Conservation (phyloP, 257 asterid genomes). For the Cruciata laevipes region DNA sequence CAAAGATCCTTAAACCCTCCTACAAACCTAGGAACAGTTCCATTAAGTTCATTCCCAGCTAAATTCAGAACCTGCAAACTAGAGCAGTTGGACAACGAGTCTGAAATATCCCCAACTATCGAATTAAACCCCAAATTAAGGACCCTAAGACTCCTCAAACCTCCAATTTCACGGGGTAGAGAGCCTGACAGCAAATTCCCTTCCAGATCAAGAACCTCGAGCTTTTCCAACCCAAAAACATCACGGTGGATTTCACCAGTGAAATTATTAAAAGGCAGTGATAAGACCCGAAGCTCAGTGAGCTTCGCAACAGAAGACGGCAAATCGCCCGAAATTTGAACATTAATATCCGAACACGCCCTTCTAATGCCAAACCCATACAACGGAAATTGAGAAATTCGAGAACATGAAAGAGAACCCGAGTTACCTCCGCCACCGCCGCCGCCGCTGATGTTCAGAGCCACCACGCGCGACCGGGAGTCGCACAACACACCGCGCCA, state of each 20-base stretch:
- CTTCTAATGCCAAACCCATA: slow-evolving; percentile 79
- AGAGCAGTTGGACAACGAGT: slow-evolving; percentile 39
- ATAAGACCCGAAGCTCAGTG: slow-evolving; percentile 53
- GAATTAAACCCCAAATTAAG: slow-evolving; percentile 72
- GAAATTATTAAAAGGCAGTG: slow-evolving; percentile 72
- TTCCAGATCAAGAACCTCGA: slow-evolving; percentile 90
- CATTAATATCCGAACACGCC: slow-evolving; percentile 38
- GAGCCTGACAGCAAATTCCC: slow-evolving; percentile 63
- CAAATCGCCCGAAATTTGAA: slow-evolving; percentile 46
- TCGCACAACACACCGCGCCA: slow-evolving; percentile 81
- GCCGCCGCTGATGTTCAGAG: slow-evolving; percentile 54
- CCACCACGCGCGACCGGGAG: slow-evolving; percentile 56
- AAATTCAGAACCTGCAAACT: slow-evolving; percentile 58
- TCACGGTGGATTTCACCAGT: slow-evolving; percentile 64
- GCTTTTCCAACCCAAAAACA: slow-evolving; percentile 76
- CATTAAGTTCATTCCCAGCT: slow-evolving; percentile 75
- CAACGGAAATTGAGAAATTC: slow-evolving; percentile 67
- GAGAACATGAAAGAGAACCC: slow-evolving; percentile 46
- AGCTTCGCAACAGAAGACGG: slow-evolving; percentile 50
- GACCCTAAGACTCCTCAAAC: slow-evolving; percentile 59
- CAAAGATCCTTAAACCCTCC: slow-evolving; percentile 49
- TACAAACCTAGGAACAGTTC: slow-evolving; percentile 50
- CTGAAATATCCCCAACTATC: slow-evolving; percentile 53
- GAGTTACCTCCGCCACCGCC: slow-evolving; percentile 75
- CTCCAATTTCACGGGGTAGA: slow-evolving; percentile 46